Evolutionary conservation across 805 yeast genomes (phyloP).

Genomic region (Candida boleticola): DNA sequence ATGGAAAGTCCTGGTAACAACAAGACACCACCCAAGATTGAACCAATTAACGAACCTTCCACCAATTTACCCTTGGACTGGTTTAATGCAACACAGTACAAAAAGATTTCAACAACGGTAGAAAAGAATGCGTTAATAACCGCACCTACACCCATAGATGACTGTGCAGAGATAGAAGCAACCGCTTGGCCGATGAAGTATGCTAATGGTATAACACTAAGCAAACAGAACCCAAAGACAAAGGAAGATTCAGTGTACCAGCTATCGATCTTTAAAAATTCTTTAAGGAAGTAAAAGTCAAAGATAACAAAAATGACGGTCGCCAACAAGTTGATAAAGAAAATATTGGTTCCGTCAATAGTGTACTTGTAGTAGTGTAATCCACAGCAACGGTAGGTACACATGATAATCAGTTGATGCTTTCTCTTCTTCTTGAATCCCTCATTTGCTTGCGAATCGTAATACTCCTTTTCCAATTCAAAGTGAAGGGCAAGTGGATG

Average conservation of each 20-base stretch:
- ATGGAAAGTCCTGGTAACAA: slow-evolving; percentile 91
- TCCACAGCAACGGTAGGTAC: slow-evolving; percentile 92
- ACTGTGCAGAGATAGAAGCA: slow-evolving; percentile 97
- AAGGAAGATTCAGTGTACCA: slow-evolving; percentile 60
- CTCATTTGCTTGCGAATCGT: slow-evolving; percentile 24
- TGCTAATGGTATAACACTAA: slow-evolving; percentile 89
- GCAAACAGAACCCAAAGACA: slow-evolving; percentile 71
- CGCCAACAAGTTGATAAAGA: slow-evolving; percentile 79
- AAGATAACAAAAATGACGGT: slow-evolving; percentile 79
- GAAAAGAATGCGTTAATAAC: slow-evolving; percentile 97
- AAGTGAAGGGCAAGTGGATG: slow-evolving; percentile 90
- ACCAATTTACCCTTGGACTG: slow-evolving; percentile 86
- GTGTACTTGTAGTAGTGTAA: slow-evolving; percentile 94
- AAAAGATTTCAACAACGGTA: slow-evolving; percentile 87
- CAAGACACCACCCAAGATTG: slow-evolving; percentile 87
- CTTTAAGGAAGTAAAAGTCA: slow-evolving; percentile 67
- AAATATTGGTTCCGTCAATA: slow-evolving; percentile 92
- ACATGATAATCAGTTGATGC: slow-evolving; percentile 65
- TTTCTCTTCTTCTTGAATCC: slow-evolving; percentile 31
- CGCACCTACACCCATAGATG: slow-evolving; percentile 99
- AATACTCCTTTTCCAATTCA: slow-evolving; percentile 53
- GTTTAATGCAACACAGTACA: slow-evolving; percentile 86
- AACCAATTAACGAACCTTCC: slow-evolving; percentile 94
- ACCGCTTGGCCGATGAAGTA: slow-evolving; percentile 98
- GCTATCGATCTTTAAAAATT: slow-evolving; percentile 31